Evolutionary conservation across 495 filamentous ascomycete genomes (phyloP).

Genomic region (Pyrenula aspistea): DNA sequence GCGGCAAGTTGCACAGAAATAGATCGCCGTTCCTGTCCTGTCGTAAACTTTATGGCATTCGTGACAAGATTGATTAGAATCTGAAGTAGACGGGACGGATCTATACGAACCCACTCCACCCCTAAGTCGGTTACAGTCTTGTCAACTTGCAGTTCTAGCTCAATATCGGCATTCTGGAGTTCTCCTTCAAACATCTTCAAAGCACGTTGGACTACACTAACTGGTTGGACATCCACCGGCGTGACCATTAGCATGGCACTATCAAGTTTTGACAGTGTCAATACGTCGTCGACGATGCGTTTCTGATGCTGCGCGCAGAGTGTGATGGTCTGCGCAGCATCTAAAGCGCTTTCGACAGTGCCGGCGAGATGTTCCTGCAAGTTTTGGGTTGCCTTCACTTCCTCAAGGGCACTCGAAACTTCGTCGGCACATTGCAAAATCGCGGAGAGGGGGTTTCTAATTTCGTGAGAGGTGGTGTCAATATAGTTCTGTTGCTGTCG

Average conservation of each 20-base stretch:
- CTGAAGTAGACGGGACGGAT: conserved; percentile 60
- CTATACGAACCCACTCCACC: conserved; percentile 57
- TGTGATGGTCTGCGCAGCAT: conserved; percentile 65
- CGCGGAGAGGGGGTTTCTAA: conserved; percentile 72
- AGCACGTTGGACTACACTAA: conserved; percentile 51
- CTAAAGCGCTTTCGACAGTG: conserved; percentile 48
- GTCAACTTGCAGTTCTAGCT: conserved; percentile 48
- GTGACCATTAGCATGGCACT: conserved; percentile 58
- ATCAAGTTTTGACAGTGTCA: conserved; percentile 76
- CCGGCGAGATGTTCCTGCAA: conserved; percentile 4
- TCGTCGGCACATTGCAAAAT: conserved; percentile 76
- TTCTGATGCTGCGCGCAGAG: conserved; percentile 69
- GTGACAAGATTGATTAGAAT: conserved; percentile 66
- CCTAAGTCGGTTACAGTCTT: conserved; percentile 37
- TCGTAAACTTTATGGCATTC: conserved; percentile 72
- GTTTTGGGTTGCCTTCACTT: conserved; percentile 16
- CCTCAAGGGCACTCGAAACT: conserved; percentile 43
- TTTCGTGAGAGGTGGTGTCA: conserved; percentile 80
- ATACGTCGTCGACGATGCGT: conserved; percentile 67
- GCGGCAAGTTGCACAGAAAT: conserved; percentile 64
- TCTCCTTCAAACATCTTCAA: conserved; percentile 65
- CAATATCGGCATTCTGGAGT: conserved; percentile 53
- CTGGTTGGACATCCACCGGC: conserved; percentile 54
- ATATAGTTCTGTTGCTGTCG: conserved; percentile 74
- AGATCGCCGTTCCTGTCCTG: conserved; percentile 33